Evolutionary conservation across 768 basidiomycete genomes (phyloP), one percentile per base, ranked within the genome.

Genomic region (Strobilomyces echinocephalus): DNA sequence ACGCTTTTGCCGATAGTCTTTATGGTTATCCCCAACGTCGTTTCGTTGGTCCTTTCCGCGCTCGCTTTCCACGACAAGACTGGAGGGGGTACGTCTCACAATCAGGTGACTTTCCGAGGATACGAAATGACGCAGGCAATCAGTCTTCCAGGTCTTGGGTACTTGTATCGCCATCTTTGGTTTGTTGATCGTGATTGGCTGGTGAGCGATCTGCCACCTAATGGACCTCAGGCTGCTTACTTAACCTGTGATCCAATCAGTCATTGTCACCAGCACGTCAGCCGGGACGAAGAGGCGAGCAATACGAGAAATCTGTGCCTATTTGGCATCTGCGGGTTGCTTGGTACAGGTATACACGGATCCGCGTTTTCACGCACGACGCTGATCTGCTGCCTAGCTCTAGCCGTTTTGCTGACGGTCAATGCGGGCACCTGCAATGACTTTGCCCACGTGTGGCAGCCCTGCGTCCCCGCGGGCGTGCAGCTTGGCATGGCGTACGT

Each of bases 381-480:
- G 40, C 46, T 60, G 49, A 64, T 4, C 30, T 5, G 3, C 5
- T 16, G 3, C 7, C 28, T 21, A 71, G 67, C 31, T 5, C 52
- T 64, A 7, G 54, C 63, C 26, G 24, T 59, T 24, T 54, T 59
- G 7, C 46, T 73, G 41, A 63, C 72, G 1, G 36, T 63, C 42
- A 72, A 69, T 43, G 66, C 69, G 30, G 55, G 51, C 34, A 61
- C 73, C 26, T 70, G 69, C 59, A 52, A 53, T 5, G 71, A 74
- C 48, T 69, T 74, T 20, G 55, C 55, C 35, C 53, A 59, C 1
- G 33, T 60, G 12, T 31, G 44, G 0, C 49, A 64, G 50, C 51
- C 69, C 5, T 68, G 69, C 26, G 42, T 54, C 14, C 50, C 50
- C 12, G 66, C 66, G 2, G 50, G 56, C 12, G 57, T 61, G 3